These are phyloP conservation scores for Nothophaeocryptopus gaeumannii DNA, from an alignment of 2,329 filamentous ascomycete genomes.

Conservation along the genomic window DNA sequence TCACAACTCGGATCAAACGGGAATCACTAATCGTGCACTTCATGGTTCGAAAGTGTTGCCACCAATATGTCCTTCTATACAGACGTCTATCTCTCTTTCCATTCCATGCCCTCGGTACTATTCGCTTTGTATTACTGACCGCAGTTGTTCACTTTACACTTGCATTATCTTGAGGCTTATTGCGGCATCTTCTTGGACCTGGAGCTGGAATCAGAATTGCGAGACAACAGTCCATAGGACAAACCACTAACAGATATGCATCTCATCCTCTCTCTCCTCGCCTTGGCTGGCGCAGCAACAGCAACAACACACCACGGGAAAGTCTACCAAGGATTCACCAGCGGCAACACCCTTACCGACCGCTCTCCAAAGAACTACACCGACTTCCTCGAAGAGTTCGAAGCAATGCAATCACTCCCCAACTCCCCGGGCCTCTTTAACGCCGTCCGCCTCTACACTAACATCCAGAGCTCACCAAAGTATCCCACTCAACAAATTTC, in stretches of 20 bases:
- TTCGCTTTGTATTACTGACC: constrained; percentile 1
- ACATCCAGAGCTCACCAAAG: constrained; percentile 42
- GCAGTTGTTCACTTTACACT: not conserved
- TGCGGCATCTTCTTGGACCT: no score
- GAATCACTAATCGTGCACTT: no score
- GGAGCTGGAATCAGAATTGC: no score
- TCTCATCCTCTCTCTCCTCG: not conserved
- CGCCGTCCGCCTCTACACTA: constrained; percentile 70
- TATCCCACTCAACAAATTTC: constrained; percentile 63
- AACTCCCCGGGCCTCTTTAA: constrained; percentile 62
- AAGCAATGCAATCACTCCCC: constrained; percentile 58
- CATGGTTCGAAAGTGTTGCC: no score
- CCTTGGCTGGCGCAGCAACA: not conserved
- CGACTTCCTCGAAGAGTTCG: constrained; percentile 68
- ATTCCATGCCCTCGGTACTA: no score
- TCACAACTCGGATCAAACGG: no score
- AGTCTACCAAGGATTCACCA: constrained; percentile 15
- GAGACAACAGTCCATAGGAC: no score
- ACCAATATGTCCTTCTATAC: no score
- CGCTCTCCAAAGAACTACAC: constrained; percentile 6
- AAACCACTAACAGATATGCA: not conserved
- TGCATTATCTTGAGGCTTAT: not conserved
- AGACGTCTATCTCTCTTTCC: no score
- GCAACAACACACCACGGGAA: not conserved
- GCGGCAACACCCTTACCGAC: constrained; percentile 13